Conservation (phyloP, 345 rosid genomes). For the Isatis tinctoria region DNA sequence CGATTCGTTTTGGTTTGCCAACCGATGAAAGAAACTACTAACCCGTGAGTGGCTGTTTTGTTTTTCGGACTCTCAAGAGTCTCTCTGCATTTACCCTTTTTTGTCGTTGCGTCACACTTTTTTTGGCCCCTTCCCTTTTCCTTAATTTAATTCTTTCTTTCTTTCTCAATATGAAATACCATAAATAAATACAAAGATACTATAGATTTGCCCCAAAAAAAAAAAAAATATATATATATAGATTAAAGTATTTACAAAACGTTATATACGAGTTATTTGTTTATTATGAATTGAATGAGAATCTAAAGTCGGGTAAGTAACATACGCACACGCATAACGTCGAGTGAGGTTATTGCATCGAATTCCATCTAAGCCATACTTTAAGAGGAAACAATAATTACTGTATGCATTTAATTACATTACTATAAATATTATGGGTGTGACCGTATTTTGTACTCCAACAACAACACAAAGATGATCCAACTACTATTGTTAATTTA, state of each 20-base stretch:
- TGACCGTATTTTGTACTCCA: conserved; percentile 4
- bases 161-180: background rate
- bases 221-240: too few relatives aligned
- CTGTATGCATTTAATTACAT: background rate
- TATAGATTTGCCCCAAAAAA: too few relatives aligned
- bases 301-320: background rate
- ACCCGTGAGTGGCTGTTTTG: conserved; percentile 20
- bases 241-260: background rate
- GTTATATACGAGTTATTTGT: background rate
- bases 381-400: background rate
- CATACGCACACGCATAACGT: background rate
- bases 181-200: too few relatives aligned
- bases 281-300: background rate
- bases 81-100: conserved; percentile 14
- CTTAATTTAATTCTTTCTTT: background rate
- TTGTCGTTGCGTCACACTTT: conserved; percentile 28
- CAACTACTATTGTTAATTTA: background rate
- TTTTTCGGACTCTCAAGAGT: conserved; percentile 9
- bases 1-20: conserved; percentile 20
- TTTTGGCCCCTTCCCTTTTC: background rate
- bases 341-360: background rate
- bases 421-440: background rate
- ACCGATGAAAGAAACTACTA: conserved; percentile 2
- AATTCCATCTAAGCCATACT: background rate
- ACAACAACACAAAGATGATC: conserved; percentile 3